phyloP scores from a whole-genome alignment of 805 yeast genomes.

The Pichia paraexigua region DNA sequence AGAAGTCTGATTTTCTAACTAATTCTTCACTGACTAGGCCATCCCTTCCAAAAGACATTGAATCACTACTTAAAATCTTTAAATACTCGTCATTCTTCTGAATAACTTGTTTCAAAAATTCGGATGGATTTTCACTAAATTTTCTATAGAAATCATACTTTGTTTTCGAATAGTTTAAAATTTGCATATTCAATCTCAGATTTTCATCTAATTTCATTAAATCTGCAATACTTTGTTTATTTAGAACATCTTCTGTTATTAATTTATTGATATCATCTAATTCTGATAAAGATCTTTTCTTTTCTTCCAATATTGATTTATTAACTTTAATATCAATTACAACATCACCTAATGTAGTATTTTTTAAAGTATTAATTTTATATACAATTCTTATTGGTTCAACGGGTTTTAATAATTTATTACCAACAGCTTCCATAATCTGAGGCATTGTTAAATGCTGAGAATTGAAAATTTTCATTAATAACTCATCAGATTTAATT shows the following conservation, averaged over 20 bases:
- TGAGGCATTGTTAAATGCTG: constrained; percentile 61
- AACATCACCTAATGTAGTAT: constrained; percentile 72
- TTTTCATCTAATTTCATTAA: constrained; percentile 28
- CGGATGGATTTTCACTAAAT: constrained; percentile 69
- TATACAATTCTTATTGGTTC: constrained; percentile 76
- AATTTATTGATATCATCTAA: constrained; percentile 35
- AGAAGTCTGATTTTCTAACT: constrained; percentile 78
- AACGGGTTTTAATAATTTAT: constrained; percentile 63
- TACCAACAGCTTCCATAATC: constrained; percentile 58
- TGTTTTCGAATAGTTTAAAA: constrained; percentile 47
- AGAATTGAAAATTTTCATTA: constrained; percentile 38
- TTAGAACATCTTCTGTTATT: constrained; percentile 35
- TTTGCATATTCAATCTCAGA: constrained; percentile 40
- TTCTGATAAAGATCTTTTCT: constrained; percentile 30
- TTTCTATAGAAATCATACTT: constrained; percentile 74
- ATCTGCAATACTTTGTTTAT: constrained; percentile 35
- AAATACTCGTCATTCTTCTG: constrained; percentile 78
- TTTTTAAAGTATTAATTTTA: constrained; percentile 65
- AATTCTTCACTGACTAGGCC: constrained; percentile 62
- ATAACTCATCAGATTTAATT: constrained; percentile 36
- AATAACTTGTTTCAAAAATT: constrained; percentile 63
- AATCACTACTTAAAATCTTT: constrained; percentile 78
- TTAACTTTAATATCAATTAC: constrained; percentile 67
- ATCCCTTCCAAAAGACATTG: constrained; percentile 28
- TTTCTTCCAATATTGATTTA: constrained; percentile 30